Base-by-base conservation (phyloP, 176 grass and related monocot species). In the Lolium perenne region DNA sequence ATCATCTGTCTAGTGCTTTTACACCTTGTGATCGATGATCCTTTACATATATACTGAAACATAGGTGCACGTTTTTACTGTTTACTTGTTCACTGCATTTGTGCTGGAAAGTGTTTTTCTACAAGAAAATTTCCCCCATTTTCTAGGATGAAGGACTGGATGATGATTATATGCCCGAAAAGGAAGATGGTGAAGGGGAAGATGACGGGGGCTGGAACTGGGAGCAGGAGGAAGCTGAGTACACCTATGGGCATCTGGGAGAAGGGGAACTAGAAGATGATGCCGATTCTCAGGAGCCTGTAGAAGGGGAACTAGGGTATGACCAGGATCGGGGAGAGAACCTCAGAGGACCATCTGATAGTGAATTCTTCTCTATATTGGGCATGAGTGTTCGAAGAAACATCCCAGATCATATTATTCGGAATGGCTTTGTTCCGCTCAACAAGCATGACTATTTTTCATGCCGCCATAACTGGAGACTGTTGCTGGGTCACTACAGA, bases 401-500 rank as follows among this genome's bases (percentile, higher is more conserved):
- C 5, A 2, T 20, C 45, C 71, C 71, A 38, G 0, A 32, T 12
- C 4, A 7, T 40, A 51, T 84, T 50, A 47, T 21, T 64, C 65
- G 80, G 20, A n/a, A 56, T 10, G 21, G 16, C 50, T 56, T 13
- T 38, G 49, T 76, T 8, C 43, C 82, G 2, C 17, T 84, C 71
- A 2, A 0, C 11, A 76, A 20, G 29, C 26, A 12, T 13, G 1
- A 38, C 0, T 84, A 22, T 64, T 38, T 84, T 38, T 63, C 57
- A 51, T 7, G 21, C 6, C 51, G 1, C 38, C n/a, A 41, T 11
- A 23, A 11, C 40, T 83, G 48, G 80, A 40, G n/a, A 7, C 14
- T 26, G 12, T 22, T 83, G n/a, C 51, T 83, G 14, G 81, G 2
- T 83, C n/a, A 32, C 64, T 10, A 23, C 38, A 72, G 38, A 59